Evolutionary conservation across 768 basidiomycete species (phyloP).

Genomic region (Phylloporus sp.): DNA sequence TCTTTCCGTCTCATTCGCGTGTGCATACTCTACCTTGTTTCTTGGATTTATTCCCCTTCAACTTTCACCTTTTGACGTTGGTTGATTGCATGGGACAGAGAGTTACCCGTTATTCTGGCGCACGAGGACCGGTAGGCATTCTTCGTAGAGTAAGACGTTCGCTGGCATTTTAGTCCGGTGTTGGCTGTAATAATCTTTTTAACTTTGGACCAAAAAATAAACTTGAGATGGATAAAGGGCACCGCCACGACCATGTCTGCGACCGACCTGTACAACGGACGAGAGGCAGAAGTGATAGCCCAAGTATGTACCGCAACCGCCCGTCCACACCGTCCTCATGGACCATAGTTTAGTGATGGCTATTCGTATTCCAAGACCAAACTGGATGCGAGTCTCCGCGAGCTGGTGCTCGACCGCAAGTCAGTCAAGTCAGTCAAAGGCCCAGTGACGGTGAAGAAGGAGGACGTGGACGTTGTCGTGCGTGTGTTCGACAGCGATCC

Average conservation of each 20-base stretch:
- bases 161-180: slow-evolving; percentile 28
- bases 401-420: slow-evolving; percentile 45
- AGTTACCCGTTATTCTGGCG: slow-evolving; percentile 12
- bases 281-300: slow-evolving; percentile 29
- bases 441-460: slow-evolving; percentile 21
- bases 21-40: slow-evolving; percentile 22
- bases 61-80: slow-evolving; percentile 3
- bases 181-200: slow-evolving; percentile 30
- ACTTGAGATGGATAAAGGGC: slow-evolving; percentile 6
- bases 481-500: slow-evolving; percentile 5
- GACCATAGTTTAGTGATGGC: slow-evolving; percentile 53
- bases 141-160: slow-evolving; percentile 24
- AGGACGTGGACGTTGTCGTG: slow-evolving; percentile 29
- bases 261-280: slow-evolving; percentile 26
- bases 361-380: slow-evolving; percentile 38
- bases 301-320: slow-evolving; percentile 14
- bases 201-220: slow-evolving; percentile 16
- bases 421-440: slow-evolving; percentile 47
- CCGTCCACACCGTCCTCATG: slow-evolving; percentile 16
- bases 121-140: slow-evolving; percentile 16
- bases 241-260: slow-evolving; percentile 21
- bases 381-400: slow-evolving; percentile 42
- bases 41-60: slow-evolving; percentile 19
- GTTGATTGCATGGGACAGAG: slow-evolving; percentile 18
- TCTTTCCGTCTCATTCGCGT: slow-evolving; percentile 4